Evolutionary conservation across 768 basidiomycete genomes (phyloP).

Genomic region (Suillus paluster): DNA sequence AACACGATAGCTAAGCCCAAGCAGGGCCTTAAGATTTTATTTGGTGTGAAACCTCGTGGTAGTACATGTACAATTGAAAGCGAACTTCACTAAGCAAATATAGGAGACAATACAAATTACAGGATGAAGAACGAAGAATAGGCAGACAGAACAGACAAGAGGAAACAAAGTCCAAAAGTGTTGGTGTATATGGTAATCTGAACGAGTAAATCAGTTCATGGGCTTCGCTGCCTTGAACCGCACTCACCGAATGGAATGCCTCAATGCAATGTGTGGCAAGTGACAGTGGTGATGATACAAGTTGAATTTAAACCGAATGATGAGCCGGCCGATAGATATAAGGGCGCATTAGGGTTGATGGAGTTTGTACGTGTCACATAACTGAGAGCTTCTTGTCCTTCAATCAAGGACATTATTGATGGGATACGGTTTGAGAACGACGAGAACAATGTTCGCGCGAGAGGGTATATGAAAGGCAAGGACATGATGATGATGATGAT

Average conservation of each 20-base stretch:
- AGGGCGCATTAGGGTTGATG: slow-evolving; percentile 2
- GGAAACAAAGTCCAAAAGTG: not conserved
- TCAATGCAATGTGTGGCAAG: not conserved
- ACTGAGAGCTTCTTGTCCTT: not conserved
- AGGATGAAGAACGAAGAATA: not conserved
- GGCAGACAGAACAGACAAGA: not conserved
- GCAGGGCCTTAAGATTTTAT: not conserved
- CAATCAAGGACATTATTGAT: not conserved
- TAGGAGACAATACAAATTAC: slow-evolving; percentile 1
- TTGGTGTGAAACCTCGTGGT: not conserved
- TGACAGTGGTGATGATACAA: slow-evolving; percentile 2
- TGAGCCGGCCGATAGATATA: slow-evolving; percentile 6
- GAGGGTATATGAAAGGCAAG: not conserved
- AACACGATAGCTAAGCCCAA: not conserved
- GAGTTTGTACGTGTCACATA: not conserved
- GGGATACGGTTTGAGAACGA: not conserved
- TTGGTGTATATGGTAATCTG: slow-evolving; percentile 5
- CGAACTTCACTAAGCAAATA: not conserved
- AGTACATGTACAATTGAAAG: slow-evolving; percentile 2
- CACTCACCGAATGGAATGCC: slow-evolving; percentile 1
- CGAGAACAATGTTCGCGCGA: not conserved
- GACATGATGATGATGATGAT: not conserved
- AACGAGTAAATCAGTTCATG: not conserved
- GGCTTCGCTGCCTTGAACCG: not conserved
- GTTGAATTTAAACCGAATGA: not conserved